Conservation (phyloP, 495 filamentous ascomycete species). For the Aspergillus leporis region DNA sequence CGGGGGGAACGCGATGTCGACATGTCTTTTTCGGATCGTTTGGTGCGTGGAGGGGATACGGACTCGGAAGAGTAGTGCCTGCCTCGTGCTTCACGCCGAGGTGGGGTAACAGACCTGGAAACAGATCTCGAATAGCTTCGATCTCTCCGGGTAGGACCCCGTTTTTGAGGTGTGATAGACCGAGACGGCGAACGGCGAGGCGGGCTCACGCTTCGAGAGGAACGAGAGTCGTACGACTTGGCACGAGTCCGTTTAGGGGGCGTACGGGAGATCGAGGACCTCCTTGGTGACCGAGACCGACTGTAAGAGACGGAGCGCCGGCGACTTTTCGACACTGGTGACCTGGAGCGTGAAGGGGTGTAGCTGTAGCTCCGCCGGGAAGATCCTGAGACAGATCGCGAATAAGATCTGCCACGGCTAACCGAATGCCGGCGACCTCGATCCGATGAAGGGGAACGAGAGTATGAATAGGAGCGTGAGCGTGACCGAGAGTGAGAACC, state of each 20-base stretch:
- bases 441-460: conserved; percentile 38
- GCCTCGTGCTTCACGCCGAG: conserved; percentile 22
- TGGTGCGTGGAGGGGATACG: conserved; percentile 32
- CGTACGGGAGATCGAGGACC: conserved; percentile 27
- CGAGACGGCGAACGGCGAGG: conserved; percentile 33
- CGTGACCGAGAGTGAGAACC: conserved; percentile 26
- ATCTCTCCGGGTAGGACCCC: conserved; percentile 20
- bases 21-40: conserved; percentile 18
- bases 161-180: conserved; percentile 35
- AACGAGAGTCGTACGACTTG: conserved; percentile 31
- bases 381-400: conserved; percentile 38
- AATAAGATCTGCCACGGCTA: conserved; percentile 38
- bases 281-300: conserved; percentile 26
- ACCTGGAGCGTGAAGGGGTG: conserved; percentile 39
- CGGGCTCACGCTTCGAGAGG: conserved; percentile 29
- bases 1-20: conserved; percentile 29
- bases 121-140: conserved; percentile 35
- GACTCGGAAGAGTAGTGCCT: conserved; percentile 29
- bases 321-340: conserved; percentile 26
- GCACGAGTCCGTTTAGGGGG: conserved; percentile 29
- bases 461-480: conserved; percentile 40
- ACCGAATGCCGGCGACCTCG: conserved; percentile 29
- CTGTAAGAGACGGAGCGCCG: conserved; percentile 37
- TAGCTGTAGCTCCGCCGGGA: conserved; percentile 41
- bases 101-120: conserved; percentile 39